Conservation (phyloP, 306 rosid species). For the Abrus pulchellus region DNA sequence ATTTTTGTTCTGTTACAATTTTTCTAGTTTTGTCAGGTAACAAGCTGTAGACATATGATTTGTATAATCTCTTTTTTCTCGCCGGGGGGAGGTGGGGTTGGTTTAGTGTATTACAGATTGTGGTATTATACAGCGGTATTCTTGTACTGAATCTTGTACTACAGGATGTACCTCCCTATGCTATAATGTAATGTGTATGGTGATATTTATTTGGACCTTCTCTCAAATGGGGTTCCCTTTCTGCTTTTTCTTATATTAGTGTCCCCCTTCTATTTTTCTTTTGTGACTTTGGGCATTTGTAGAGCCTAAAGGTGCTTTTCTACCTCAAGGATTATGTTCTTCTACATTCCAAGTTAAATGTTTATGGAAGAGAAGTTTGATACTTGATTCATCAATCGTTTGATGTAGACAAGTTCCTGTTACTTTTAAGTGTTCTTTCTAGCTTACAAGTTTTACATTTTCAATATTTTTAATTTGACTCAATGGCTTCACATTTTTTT, state of each 20-base stretch:
- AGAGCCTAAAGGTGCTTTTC: slow-evolving; percentile 23
- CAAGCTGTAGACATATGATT: neutral
- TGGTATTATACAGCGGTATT: neutral
- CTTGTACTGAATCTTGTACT: neutral
- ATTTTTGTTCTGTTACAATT: neutral
- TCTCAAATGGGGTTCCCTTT: slow-evolving; percentile 23
- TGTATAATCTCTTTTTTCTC: neutral
- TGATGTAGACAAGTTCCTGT: slow-evolving; percentile 18
- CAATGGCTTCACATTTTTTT: slow-evolving; percentile 42
- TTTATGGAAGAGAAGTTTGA: neutral
- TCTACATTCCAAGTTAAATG: neutral
- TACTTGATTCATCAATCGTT: slow-evolving; percentile 35
- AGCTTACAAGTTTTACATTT: slow-evolving; percentile 27
- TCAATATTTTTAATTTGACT: slow-evolving; percentile 31
- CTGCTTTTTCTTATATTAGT: slow-evolving; percentile 16
- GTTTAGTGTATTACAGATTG: neutral
- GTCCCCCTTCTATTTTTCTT: slow-evolving; percentile 27
- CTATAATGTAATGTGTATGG: slow-evolving; percentile 7
- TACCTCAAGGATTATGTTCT: slow-evolving; percentile 18
- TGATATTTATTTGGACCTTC: neutral
- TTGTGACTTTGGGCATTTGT: slow-evolving; percentile 32
- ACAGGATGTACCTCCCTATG: neutral
- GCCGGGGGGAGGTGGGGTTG: too few relatives aligned
- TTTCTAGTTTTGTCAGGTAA: neutral
- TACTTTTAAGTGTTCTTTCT: slow-evolving; percentile 11